Percentiles rank a stretch among this genome's conserved stretches.
Conservation (phyloP, 345 rosid species). For the Camelina hispida region DNA sequence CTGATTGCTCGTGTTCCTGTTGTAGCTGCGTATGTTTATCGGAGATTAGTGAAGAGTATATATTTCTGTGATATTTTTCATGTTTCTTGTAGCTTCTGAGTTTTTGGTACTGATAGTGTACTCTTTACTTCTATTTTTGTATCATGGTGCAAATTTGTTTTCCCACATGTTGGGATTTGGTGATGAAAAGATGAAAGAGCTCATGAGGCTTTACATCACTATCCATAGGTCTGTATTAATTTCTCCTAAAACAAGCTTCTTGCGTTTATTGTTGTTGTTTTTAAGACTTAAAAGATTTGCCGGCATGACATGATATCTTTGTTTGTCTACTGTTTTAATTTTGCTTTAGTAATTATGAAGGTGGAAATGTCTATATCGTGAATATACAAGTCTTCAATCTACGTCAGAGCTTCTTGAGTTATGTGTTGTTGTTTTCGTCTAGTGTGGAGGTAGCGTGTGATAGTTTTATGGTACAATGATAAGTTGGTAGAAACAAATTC, state of each 20-base stretch:
- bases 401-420: conserved; percentile 19
- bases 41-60: conserved; percentile 61
- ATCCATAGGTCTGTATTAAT: conserved; percentile 72
- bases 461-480: conserved; percentile 17
- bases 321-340: conserved; percentile 15
- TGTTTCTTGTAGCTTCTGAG: conserved; percentile 12
- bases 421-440: background rate
- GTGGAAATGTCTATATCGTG: conserved; percentile 71
- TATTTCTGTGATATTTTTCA: background rate
- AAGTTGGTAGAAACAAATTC: conserved; percentile 9
- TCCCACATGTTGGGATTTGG: conserved; percentile 92
- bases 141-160: conserved; percentile 83
- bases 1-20: conserved; percentile 53
- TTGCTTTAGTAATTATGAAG: conserved; percentile 90
- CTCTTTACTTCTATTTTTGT: conserved; percentile 51
- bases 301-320: conserved; percentile 10
- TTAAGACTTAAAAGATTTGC: background rate
- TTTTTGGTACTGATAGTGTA: conserved; percentile 6
- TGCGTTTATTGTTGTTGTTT: background rate
- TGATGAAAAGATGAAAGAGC: conserved; percentile 86
- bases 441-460: conserved; percentile 21
- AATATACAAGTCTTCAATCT: conserved; percentile 1
- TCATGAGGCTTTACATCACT: conserved; percentile 97
- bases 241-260: background rate
- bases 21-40: conserved; percentile 23